phyloP scores from a whole-genome alignment of 78 protist genomes.

The Emiliania huxleyi region DNA sequence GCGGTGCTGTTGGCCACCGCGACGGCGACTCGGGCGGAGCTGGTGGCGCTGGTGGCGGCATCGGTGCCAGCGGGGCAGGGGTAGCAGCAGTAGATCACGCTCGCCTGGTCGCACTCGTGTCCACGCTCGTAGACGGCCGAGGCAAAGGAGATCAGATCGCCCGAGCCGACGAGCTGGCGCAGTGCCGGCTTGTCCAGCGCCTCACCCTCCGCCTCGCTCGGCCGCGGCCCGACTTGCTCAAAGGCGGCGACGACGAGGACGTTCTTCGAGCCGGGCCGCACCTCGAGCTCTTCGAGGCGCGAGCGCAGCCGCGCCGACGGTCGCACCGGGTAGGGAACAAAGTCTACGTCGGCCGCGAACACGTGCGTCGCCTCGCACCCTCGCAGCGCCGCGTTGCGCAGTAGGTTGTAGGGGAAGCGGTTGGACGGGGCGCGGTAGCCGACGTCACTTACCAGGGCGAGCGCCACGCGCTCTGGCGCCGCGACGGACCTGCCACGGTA shows the following conservation, averaged over 20 bases:
- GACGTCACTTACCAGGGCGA: background rate
- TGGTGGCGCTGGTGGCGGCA: too few relatives aligned
- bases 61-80: too few relatives aligned
- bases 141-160: background rate
- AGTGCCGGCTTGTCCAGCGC: background rate
- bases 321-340: background rate
- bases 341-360: background rate
- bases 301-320: background rate
- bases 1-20: too few relatives aligned
- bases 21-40: too few relatives aligned
- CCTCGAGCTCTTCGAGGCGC: background rate
- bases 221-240: background rate
- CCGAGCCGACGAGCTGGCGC: background rate
- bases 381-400: constrained; percentile 1
- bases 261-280: background rate
- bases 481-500: background rate
- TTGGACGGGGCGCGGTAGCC: background rate
- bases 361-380: constrained; percentile 1
- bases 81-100: too few relatives aligned
- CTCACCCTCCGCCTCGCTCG: background rate
- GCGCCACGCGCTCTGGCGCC: background rate
- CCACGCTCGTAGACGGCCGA: background rate
- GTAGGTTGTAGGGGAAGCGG: constrained; percentile 17
- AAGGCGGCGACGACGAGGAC: constrained; percentile 17
- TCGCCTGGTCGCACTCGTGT: background rate